Evolutionary conservation across 371 early-diverging fungal genomes (phyloP), one percentile per base, ranked within the genome.

Genomic region (Chytridiales sp.): DNA sequence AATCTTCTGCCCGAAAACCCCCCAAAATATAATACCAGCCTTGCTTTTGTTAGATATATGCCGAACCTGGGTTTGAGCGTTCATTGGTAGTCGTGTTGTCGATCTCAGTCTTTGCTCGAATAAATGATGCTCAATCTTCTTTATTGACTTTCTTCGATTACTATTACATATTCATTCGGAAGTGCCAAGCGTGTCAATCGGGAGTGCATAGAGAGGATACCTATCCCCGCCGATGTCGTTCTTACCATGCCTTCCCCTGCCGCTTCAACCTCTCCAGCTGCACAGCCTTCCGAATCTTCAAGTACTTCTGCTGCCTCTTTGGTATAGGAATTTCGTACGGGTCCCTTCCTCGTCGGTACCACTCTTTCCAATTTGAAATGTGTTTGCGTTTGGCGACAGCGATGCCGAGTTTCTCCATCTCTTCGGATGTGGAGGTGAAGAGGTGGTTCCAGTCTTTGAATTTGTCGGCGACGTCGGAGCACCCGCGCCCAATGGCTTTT

Each of bases 381-480:
- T 77, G 74, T 42, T 72, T 77, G 32, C 83, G 69, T 68, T 77
- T 74, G 51, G 67, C 68, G 41, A 69, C 62, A 21, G 77, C 72
- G 6, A 85, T 62, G 13, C 75, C 78, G 66, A 81, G 64, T 11
- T 69, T 64, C 8, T 56, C 58, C 82, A 85, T 79, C 59, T 79
- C 75, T 11, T 61, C 59, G 2, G 73, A 29, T 5, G 80, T 64
- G 31, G 77, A 78, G 39, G 76, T 74, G 61, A 85, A 81, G 35
- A 85, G 72, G 43, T 80, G 80, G 19, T 81, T 78, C 85, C 82
- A 82, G 39, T 68, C 64, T 51, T 73, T 79, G 72, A 85, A 85
- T 64, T 83, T 82, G 48, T 76, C 78, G 11, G 79, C 76, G 21
- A 68, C 40, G 26, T 62, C 56, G 0, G 56, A 78, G 35, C 72